Conservation (phyloP, 1,284 basidiomycete species). For the Pascua sp. region DNA sequence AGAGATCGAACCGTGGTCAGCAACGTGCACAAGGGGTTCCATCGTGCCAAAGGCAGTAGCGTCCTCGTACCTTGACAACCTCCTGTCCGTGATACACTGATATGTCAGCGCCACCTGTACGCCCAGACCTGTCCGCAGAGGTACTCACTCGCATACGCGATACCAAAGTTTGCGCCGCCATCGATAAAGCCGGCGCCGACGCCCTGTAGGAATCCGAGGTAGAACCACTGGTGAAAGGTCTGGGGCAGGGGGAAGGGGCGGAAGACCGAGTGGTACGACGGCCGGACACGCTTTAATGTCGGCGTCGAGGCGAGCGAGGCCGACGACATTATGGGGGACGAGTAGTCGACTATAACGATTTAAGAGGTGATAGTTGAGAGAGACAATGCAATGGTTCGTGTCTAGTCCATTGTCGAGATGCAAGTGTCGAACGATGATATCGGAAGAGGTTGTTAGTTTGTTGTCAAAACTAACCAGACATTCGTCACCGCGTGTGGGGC, state of each 20-base stretch:
- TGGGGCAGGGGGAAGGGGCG: constrained; percentile 46
- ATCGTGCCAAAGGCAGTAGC: background rate
- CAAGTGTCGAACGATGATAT: no score
- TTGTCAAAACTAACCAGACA: no score
- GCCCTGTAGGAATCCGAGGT: constrained; percentile 40
- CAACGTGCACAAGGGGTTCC: no score
- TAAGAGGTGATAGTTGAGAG: no score
- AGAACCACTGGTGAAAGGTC: constrained; percentile 40
- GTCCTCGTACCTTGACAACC: constrained; percentile 19
- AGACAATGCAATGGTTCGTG: no score
- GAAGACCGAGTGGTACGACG: constrained; percentile 26
- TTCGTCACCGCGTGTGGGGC: no score
- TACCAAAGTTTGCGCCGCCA: constrained; percentile 47
- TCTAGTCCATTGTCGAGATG: no score
- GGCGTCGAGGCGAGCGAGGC: constrained; percentile 9
- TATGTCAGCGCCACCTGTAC: constrained; percentile 1
- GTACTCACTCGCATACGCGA: constrained; percentile 45
- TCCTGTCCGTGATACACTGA: constrained; percentile 43
- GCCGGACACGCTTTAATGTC: constrained; percentile 2
- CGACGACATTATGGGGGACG: no score
- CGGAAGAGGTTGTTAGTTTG: no score
- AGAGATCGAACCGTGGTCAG: no score
- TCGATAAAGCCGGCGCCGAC: constrained; percentile 33
- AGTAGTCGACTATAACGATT: no score
- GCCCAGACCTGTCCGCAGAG: background rate